Evolutionary conservation across 176 grass and related monocot species (phyloP), one percentile per base, ranked within the genome.

Genomic region (Musa troglodytarum): DNA sequence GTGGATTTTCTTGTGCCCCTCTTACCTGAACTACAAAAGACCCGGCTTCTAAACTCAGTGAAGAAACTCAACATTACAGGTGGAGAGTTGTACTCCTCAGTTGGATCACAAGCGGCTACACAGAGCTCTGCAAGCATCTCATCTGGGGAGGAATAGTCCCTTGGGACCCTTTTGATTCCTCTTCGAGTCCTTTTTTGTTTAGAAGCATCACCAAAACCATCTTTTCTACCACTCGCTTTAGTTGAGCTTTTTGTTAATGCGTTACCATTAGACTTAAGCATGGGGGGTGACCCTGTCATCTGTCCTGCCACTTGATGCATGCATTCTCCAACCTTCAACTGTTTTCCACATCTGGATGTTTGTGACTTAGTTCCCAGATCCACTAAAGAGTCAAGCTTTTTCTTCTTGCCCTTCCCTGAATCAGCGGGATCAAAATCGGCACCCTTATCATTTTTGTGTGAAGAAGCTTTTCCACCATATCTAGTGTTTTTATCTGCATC

Each of bases 191-290:
- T 43, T 43, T 43, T 43, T 43, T 43, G 34, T 5, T 43, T 43
- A 43, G 34, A 43, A 43, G 34, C 34, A 43, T 43, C 34, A 43
- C 34, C 4, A 3, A 9, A 8, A 11, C 14, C 43, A 11, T 66
- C 56, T 68, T 94, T 93, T 82, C 76, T 91, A 52, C 76, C 84
- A 53, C 88, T 83, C 13, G 82, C 82, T 9, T 86, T 77, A 5
- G 49, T 50, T 63, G 89, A 68, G 55, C 64, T 83, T 58, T 43
- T 53, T 29, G 26, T 56, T 8, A 22, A 11, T 63, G 49, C 53
- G 43, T 73, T 69, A 43, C 57, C 49, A 34, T 73, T 73, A 63
- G 12, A 26, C 9, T 19, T 65, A 1, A 53, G 22, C 10, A 52
- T 53, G 3, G 12, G 14, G 9, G 78, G 56, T 5, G 57, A 80